A percentile compares a stretch with the other conserved stretches of the same genome.
phyloP scores from a whole-genome alignment of 192 early-diverging fungal species.

The Dissophora globulifera region DNA sequence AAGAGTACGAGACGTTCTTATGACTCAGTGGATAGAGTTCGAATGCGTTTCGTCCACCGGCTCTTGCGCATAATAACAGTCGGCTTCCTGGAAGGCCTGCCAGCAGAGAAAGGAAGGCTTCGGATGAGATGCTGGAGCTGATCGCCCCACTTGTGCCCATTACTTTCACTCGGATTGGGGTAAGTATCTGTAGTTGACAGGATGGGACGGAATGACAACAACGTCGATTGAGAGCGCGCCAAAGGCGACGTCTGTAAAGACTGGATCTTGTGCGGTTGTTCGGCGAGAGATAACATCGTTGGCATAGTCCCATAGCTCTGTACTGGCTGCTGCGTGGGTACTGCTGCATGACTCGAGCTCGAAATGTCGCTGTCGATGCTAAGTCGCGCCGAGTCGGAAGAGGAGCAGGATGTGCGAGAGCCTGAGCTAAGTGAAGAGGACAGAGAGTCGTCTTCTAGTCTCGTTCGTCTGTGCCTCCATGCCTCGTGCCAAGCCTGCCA shows the following conservation, averaged over 20 bases:
- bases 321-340: no score
- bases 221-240: not conserved
- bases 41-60: constrained; percentile 29
- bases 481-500: constrained; percentile 33
- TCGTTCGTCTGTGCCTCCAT: constrained; percentile 8
- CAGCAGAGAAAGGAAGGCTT: constrained; percentile 31
- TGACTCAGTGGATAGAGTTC: not conserved
- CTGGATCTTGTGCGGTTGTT: not conserved
- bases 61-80: constrained; percentile 31
- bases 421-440: not conserved
- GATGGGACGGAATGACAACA: not conserved
- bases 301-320: no score
- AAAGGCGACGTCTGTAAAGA: not conserved
- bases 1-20: no score
- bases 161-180: constrained; percentile 25
- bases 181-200: constrained; percentile 18
- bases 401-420: not conserved
- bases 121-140: constrained; percentile 36
- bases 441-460: not conserved
- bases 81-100: constrained; percentile 20
- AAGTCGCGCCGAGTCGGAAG: not conserved
- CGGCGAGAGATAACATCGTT: no score
- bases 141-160: constrained; percentile 46
- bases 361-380: no score
- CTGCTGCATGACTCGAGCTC: no score